Conservation (phyloP, 1,284 basidiomycete genomes). For the Pseudozyma hubeiensis region DNA sequence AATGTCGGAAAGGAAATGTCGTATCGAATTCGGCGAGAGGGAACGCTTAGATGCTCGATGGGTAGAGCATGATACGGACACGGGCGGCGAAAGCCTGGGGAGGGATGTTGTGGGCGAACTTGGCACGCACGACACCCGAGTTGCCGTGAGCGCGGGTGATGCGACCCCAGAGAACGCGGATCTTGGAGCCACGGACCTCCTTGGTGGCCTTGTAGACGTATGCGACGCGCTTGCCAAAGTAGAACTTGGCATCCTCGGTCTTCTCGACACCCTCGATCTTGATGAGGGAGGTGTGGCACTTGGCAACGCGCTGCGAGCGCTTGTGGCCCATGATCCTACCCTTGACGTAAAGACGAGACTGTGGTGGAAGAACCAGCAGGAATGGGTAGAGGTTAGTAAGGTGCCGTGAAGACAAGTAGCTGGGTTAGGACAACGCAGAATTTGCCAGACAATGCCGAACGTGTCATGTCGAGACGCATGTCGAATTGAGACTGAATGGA, state of each 20-base stretch:
- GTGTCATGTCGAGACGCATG: not conserved
- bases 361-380: constrained; percentile 1
- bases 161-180: constrained; percentile 96
- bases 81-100: constrained; percentile 93
- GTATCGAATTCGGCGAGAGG: not conserved
- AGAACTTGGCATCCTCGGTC: constrained; percentile 95
- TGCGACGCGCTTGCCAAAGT: constrained; percentile 98
- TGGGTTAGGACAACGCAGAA: constrained; percentile 12
- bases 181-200: constrained; percentile 89
- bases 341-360: constrained; percentile 86
- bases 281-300: constrained; percentile 92
- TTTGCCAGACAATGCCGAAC: not conserved
- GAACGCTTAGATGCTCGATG: constrained; percentile 58
- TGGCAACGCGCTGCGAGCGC: constrained; percentile 94
- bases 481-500: no score
- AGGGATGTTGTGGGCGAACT: constrained; percentile 96
- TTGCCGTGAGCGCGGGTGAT: constrained; percentile 73
- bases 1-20: constrained; percentile 1
- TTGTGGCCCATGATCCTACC: constrained; percentile 98
- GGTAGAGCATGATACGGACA: constrained; percentile 85
- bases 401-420: constrained; percentile 7
- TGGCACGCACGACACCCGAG: constrained; percentile 95
- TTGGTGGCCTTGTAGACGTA: constrained; percentile 97
- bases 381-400: not conserved
- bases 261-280: constrained; percentile 96